A percentile compares a stretch with the other conserved stretches of the same genome.
These are phyloP conservation scores for Boletus sp. DNA, from an alignment of 1,284 basidiomycete genomes.

Conservation along the genomic window DNA sequence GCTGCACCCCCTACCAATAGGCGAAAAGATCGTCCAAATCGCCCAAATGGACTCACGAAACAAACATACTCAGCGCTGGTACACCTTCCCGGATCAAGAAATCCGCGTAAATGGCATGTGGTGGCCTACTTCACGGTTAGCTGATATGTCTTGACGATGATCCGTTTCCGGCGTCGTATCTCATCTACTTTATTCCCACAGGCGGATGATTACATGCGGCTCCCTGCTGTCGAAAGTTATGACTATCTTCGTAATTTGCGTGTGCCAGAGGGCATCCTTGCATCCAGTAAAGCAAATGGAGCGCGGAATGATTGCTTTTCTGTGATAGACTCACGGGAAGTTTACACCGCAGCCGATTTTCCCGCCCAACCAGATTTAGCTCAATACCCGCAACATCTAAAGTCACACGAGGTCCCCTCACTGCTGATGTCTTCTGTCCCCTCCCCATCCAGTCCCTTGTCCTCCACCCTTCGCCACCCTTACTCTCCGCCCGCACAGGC, in stretches of 20 bases:
- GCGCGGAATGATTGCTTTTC: conserved; percentile 41
- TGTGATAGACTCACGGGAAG: conserved; percentile 23
- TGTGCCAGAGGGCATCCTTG: conserved; percentile 60
- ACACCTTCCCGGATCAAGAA: conserved; percentile 50
- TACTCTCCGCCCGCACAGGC: conserved; percentile 25
- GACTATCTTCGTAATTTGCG: conserved; percentile 61
- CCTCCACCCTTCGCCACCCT: conserved; percentile 24
- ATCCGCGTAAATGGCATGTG: conserved; percentile 70
- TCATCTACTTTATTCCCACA: conserved; percentile 30
- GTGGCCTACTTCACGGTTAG: conserved; percentile 74
- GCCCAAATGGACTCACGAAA: conserved; percentile 71
- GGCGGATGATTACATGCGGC: conserved; percentile 61
- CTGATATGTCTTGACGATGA: conserved; percentile 13
- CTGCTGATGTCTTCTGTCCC: conserved; percentile 39
- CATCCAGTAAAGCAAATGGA: conserved; percentile 57
- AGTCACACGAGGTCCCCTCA: conserved; percentile 32
- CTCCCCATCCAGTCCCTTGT: conserved; percentile 32
- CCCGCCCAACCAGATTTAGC: conserved; percentile 5
- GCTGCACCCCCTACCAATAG: conserved; percentile 53
- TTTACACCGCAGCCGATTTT: conserved; percentile 7
- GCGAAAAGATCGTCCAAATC: conserved; percentile 67
- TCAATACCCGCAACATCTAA: conserved; percentile 15
- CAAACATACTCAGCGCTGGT: conserved; percentile 76
- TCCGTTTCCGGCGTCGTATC: conserved; percentile 5
- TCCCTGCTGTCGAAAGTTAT: conserved; percentile 66